A percentile compares a stretch with the other conserved stretches of the same genome.
Evolutionary conservation across 192 early-diverging fungal genomes (phyloP).

Genomic region (Rhizoclosmatium globosum): DNA sequence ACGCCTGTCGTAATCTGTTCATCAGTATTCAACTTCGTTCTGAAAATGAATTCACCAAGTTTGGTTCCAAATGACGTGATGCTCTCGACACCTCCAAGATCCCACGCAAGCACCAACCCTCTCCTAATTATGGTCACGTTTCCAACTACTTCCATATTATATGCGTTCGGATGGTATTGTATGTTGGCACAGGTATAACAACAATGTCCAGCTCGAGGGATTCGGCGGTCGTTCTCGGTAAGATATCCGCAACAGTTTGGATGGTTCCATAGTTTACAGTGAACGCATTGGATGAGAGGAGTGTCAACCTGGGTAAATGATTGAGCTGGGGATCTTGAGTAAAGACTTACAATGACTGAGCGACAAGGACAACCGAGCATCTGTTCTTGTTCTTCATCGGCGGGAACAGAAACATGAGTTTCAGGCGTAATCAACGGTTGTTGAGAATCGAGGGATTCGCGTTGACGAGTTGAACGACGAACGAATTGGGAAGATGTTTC

Average conservation of each 20-base stretch:
- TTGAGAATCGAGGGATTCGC: not conserved
- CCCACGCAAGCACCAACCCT: not conserved
- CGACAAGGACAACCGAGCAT: not conserved
- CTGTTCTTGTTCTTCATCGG: not conserved
- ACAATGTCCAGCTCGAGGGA: conserved; percentile 10
- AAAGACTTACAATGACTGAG: conserved; percentile 1
- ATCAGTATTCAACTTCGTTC: not conserved
- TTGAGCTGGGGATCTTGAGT: not conserved
- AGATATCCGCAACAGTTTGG: conserved; percentile 16
- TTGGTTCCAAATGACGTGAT: not conserved
- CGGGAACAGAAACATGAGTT: not conserved
- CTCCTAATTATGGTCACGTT: conserved; percentile 23
- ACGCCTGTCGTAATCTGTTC: not conserved
- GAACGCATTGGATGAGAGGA: not conserved
- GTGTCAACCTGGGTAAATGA: not conserved
- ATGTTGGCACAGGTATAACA: conserved; percentile 18
- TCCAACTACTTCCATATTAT: not conserved
- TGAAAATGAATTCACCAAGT: conserved; percentile 9
- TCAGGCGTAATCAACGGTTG: too few species aligned
- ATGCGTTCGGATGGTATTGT: not conserved
- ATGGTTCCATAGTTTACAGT: conserved; percentile 1
- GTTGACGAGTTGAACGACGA: not conserved
- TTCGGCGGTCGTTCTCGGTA: not conserved
- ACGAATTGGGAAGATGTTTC: not conserved
- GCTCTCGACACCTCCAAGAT: conserved; percentile 4